A percentile compares a stretch with the other conserved stretches of the same genome.
Evolutionary conservation across 148 eudicot genomes (phyloP).

Genomic region (Heliamphora exappendiculata): DNA sequence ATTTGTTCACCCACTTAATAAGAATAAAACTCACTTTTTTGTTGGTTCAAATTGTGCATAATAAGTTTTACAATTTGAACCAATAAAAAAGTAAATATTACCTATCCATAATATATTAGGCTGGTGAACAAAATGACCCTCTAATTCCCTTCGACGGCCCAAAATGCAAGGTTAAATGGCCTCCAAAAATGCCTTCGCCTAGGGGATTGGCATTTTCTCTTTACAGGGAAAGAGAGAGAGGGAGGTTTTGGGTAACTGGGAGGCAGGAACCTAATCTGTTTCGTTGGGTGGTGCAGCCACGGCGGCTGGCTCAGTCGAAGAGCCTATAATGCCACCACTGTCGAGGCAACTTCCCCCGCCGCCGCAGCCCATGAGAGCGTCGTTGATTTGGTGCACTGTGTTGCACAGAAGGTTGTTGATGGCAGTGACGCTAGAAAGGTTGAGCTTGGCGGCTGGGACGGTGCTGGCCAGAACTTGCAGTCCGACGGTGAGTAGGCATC

Average conservation of each 20-base stretch:
- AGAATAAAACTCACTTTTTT: no score
- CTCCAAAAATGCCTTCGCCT: slow-evolving; percentile 10
- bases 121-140: neutral
- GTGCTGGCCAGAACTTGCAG: slow-evolving; percentile 84
- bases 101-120: no score
- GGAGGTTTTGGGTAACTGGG: slow-evolving; percentile 19
- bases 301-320: slow-evolving; percentile 4
- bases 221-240: neutral
- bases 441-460: slow-evolving; percentile 67
- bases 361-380: slow-evolving; percentile 33
- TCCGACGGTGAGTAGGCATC: slow-evolving; percentile 74
- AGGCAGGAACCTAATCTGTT: slow-evolving; percentile 11
- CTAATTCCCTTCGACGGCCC: no score
- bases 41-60: no score
- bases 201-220: neutral
- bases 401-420: slow-evolving; percentile 65
- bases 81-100: no score
- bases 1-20: no score
- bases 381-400: slow-evolving; percentile 66
- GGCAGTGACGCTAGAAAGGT: slow-evolving; percentile 66
- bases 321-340: slow-evolving; percentile 11
- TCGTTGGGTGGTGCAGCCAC: slow-evolving; percentile 4
- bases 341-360: neutral
- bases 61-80: no score
- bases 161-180: no score